Evolutionary conservation across 2,329 filamentous ascomycete species (phyloP).

Genomic region (Pseudogymnoascus sp.): DNA sequence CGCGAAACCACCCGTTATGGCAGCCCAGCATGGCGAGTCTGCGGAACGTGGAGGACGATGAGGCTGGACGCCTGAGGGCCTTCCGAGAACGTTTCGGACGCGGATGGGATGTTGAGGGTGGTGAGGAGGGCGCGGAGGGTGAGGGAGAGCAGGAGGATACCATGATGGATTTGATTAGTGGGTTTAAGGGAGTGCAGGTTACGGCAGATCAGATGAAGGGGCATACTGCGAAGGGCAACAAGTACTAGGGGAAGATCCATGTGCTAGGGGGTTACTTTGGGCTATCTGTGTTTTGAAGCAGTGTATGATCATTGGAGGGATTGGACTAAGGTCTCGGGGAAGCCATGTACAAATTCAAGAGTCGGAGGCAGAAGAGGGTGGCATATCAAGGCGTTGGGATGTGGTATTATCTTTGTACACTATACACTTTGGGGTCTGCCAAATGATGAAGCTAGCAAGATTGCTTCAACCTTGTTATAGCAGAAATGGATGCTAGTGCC

Average conservation of each 20-base stretch:
- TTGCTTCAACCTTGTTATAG: conserved; percentile 9
- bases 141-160: conserved; percentile 40
- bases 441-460: conserved; percentile 12
- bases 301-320: conserved; percentile 9
- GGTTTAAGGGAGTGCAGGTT: conserved; percentile 29
- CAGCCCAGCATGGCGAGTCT: conserved; percentile 77
- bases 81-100: conserved; percentile 81
- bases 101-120: conserved; percentile 61
- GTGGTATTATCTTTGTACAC: conserved; percentile 9
- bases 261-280: neutral
- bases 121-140: conserved; percentile 25
- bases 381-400: conserved; percentile 7
- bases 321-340: neutral
- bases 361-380: neutral
- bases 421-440: conserved; percentile 3
- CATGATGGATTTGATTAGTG: conserved; percentile 50
- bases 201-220: conserved; percentile 29
- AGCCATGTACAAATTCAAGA: conserved; percentile 28
- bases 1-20: conserved; percentile 83
- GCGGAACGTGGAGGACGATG: conserved; percentile 85
- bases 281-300: neutral
- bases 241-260: conserved; percentile 24
- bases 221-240: conserved; percentile 29
- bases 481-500: conserved; percentile 2
- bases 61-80: conserved; percentile 79